phyloP scores from a whole-genome alignment of 106 monocot species.

The Dendrobium catenatum region DNA sequence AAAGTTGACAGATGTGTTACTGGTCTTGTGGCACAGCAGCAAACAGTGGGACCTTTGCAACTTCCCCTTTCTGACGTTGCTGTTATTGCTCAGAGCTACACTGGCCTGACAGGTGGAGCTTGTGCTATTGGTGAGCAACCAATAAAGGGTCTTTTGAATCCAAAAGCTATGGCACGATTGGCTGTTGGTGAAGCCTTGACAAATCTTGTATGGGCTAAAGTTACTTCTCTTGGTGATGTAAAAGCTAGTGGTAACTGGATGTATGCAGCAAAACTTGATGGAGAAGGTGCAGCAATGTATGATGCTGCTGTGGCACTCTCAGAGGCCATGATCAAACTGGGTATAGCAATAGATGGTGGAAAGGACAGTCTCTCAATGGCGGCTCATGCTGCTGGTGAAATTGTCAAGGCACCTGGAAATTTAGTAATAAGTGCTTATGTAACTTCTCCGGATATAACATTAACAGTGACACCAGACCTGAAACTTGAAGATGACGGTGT shows the following conservation, averaged over 20 bases:
- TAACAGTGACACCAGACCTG: constrained; percentile 90
- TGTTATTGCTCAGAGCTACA: constrained; percentile 76
- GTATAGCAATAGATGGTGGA: constrained; percentile 99
- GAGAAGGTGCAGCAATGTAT: constrained; percentile 96
- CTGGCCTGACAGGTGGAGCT: constrained; percentile 74
- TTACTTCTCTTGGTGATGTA: constrained; percentile 82
- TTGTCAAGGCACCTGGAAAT: constrained; percentile 96
- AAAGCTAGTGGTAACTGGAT: constrained; percentile 99
- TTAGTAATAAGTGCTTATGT: constrained; percentile 84
- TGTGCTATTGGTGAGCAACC: constrained; percentile 96
- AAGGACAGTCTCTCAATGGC: constrained; percentile 99
- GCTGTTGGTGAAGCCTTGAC: constrained; percentile 96
- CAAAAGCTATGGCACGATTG: constrained; percentile 82
- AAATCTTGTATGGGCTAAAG: constrained; percentile 91
- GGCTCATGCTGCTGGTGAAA: constrained; percentile 57
- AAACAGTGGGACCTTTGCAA: constrained; percentile 87
- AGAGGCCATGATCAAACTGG: constrained; percentile 91
- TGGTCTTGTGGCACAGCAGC: constrained; percentile 92
- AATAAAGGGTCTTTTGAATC: constrained; percentile 71
- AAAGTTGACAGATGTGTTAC: constrained; percentile 97
- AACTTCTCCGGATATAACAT: constrained; percentile 89
- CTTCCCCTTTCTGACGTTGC: constrained; percentile 92
- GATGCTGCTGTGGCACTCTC: constrained; percentile 85
- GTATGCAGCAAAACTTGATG: constrained; percentile 98
- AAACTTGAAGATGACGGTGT: constrained; percentile 71